Evolutionary conservation across 1,284 basidiomycete genomes (phyloP).

Genomic region (Lentinula novae-zelandiae): DNA sequence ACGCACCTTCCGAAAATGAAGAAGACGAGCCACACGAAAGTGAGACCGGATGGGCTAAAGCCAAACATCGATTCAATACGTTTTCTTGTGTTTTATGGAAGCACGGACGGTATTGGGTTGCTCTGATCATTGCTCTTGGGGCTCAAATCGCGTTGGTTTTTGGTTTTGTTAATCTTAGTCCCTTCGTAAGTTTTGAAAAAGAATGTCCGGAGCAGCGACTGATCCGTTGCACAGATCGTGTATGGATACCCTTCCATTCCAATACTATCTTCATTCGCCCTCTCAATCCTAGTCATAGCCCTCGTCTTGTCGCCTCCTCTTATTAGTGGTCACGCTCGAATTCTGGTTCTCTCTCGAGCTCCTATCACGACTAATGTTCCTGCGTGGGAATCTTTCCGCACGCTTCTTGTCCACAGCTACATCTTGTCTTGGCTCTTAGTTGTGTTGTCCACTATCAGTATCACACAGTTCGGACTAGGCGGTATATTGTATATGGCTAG

Average conservation of each 20-base stretch:
- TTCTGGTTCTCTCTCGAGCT: neutral
- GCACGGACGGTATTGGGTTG: conserved; percentile 58
- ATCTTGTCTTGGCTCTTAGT: conserved; percentile 56
- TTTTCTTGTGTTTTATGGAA: conserved; percentile 29
- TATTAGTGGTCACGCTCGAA: neutral
- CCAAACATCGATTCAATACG: neutral
- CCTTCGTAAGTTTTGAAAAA: conserved; percentile 50
- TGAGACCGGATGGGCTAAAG: neutral
- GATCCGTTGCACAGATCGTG: conserved; percentile 40
- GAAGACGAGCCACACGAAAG: neutral
- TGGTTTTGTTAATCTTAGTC: conserved; percentile 52
- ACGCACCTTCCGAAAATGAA: neutral
- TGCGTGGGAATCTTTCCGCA: conserved; percentile 25
- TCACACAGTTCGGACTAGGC: conserved; percentile 42
- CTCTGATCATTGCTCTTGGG: conserved; percentile 41
- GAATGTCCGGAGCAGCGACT: neutral
- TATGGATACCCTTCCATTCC: conserved; percentile 56
- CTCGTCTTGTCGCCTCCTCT: conserved; percentile 18
- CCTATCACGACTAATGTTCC: conserved; percentile 8
- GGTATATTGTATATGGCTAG: conserved; percentile 51
- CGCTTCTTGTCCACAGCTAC: conserved; percentile 45
- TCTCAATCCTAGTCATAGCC: conserved; percentile 47
- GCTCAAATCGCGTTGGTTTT: conserved; percentile 46
- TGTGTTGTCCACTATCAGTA: conserved; percentile 41
- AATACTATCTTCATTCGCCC: conserved; percentile 42